Evolutionary conservation across 176 grass and related monocot genomes (phyloP).

Genomic region (Rhynchospora pubera): DNA sequence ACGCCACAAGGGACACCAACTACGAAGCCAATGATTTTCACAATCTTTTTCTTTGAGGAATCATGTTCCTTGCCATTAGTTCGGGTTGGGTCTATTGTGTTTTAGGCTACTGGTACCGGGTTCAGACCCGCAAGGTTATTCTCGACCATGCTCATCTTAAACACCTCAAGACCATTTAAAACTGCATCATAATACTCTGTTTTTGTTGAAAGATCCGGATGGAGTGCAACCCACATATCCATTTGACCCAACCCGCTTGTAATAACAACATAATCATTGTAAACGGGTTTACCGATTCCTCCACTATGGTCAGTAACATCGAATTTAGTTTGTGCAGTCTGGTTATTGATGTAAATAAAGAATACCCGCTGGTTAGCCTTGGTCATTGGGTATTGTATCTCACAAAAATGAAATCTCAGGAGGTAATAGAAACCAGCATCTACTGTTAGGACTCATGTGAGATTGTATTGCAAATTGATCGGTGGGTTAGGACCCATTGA

Average conservation of each 20-base stretch:
- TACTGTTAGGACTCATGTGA: slow-evolving; percentile 57
- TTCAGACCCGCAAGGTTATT: slow-evolving; percentile 52
- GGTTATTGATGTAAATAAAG: slow-evolving; percentile 76
- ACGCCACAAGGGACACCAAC: slow-evolving; percentile 26
- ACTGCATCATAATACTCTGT: slow-evolving; percentile 70
- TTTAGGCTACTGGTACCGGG: not conserved
- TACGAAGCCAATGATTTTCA: not conserved
- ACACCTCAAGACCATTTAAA: slow-evolving; percentile 77
- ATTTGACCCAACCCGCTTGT: slow-evolving; percentile 22
- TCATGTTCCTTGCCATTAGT: not conserved
- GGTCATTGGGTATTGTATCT: slow-evolving; percentile 58
- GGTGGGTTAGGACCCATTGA: slow-evolving; percentile 56
- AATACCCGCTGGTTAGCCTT: slow-evolving; percentile 50
- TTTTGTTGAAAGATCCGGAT: slow-evolving; percentile 33
- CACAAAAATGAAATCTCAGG: slow-evolving; percentile 76
- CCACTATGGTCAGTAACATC: slow-evolving; percentile 45
- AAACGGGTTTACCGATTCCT: slow-evolving; percentile 32
- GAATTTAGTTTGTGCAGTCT: slow-evolving; percentile 33
- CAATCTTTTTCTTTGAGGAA: not conserved
- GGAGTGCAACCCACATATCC: slow-evolving; percentile 69
- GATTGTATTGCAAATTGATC: slow-evolving; percentile 68
- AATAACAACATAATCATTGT: slow-evolving; percentile 28
- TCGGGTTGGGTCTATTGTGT: not conserved
- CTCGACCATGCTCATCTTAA: slow-evolving; percentile 12
- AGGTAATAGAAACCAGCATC: slow-evolving; percentile 56